Base-by-base conservation (phyloP, 352 stramenopile genomes). In the Blastocystis hominis region DNA sequence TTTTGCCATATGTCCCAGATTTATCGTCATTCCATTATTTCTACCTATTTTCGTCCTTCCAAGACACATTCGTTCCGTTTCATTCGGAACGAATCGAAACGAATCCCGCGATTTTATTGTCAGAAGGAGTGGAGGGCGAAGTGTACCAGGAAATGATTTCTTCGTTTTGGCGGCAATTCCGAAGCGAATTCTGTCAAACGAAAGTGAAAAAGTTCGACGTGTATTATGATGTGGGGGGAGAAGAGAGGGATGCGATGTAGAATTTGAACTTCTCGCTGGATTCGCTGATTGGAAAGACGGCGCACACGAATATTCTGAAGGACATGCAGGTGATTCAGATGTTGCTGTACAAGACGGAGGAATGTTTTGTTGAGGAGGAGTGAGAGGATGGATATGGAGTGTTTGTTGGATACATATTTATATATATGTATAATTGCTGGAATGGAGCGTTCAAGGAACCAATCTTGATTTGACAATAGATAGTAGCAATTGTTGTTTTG, bases 191-290 rank as follows among this genome's bases (percentile, higher is more conserved):
- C 0, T 40, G 42, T 30, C 24, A 44, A 20, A 61, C 55, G 9
- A 64, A 68, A 53, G 54, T 84, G 10, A 84, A 84, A 53, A 84
- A 84, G 44, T 84, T 84, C 47, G 72, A 84, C 42, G 72, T 84
- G 34, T 66, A 64, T 47, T 84, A 84, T 68, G 72, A 84, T 54
- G 72, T 84, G 50, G 2, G 72, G 34, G 13, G 13, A 7, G 54
- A 9, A 17, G 56, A 50, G 53, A 47, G 24, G n/a, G 54, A 34
- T 66, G 72, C 66, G 1, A 15, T 13, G 42, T 84, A 84, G 72
- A 84, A 64, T 68, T 68, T 84, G 38, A 42, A 59, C 38, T 56
- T 84, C 10, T 84, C 72, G 7, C 56, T 84, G 20, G 72, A 68
- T 44, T 84, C 72, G n/a, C 30, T 84, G 13, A 66, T 84, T 4